phyloP scores from a whole-genome alignment of 306 rosid genomes.

The Cercis canadensis region DNA sequence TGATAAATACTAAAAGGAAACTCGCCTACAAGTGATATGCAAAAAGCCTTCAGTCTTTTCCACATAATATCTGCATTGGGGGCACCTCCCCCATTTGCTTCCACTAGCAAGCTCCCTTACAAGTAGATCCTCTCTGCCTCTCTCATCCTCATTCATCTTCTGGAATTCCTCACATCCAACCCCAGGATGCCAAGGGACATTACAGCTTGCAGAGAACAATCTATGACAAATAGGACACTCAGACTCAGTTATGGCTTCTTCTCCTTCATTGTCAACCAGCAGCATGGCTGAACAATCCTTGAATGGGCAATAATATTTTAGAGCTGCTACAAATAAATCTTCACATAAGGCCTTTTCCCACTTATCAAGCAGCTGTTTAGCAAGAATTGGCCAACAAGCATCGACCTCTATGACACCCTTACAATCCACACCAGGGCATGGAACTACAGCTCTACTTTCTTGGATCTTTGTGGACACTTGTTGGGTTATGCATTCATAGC shows the following conservation, averaged over 20 bases:
- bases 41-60: constrained; percentile 56
- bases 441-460: constrained; percentile 43
- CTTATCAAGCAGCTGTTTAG: constrained; percentile 43
- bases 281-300: constrained; percentile 64
- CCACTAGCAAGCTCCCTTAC: constrained; percentile 49
- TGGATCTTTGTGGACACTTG: constrained; percentile 61
- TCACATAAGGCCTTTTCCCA: constrained; percentile 58
- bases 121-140: constrained; percentile 49
- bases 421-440: constrained; percentile 62
- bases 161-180: constrained; percentile 52
- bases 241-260: constrained; percentile 29
- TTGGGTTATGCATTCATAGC: constrained; percentile 52
- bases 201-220: constrained; percentile 65
- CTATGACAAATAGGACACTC: constrained; percentile 68
- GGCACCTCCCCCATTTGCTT: constrained; percentile 61
- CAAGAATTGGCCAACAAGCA: constrained; percentile 46
- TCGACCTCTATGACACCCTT: constrained; percentile 46
- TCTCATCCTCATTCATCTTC: constrained; percentile 44
- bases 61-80: constrained; percentile 52
- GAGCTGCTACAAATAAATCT: constrained; percentile 27
- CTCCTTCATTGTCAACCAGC: constrained; percentile 33
- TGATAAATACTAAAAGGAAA: no score
- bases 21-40: constrained; percentile 72
- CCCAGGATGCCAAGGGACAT: constrained; percentile 68
- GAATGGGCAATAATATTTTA: constrained; percentile 57